Evolutionary conservation across 176 grass and related monocot genomes (phyloP).

Genomic region (Coix lacrymajobi): DNA sequence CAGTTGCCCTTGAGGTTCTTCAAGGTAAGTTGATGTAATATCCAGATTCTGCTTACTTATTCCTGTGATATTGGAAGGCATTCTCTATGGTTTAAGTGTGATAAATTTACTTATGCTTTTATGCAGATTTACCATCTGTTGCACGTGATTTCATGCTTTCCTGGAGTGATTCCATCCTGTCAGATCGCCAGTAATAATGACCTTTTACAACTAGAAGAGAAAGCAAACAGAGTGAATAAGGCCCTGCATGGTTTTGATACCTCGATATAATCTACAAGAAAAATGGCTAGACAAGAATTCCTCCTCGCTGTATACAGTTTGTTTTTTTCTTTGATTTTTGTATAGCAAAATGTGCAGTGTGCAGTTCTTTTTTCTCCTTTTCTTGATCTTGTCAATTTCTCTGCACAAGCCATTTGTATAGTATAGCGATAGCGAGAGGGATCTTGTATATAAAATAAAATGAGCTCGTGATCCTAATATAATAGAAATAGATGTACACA

Average conservation of each 20-base stretch:
- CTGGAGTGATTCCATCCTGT: conserved; percentile 84
- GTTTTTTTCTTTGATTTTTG: neutral
- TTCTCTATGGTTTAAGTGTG: neutral
- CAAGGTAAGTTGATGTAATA: conserved; percentile 47
- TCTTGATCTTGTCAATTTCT: neutral
- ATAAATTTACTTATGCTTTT: neutral
- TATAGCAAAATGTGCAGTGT: conserved; percentile 13
- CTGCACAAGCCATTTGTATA: conserved; percentile 14
- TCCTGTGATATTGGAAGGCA: neutral
- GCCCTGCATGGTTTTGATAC: neutral
- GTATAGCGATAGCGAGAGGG: neutral
- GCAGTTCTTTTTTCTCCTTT: neutral
- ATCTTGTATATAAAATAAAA: conserved; percentile 37
- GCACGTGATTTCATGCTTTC: conserved; percentile 87
- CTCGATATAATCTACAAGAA: neutral
- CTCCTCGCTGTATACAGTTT: neutral
- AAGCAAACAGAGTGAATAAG: neutral
- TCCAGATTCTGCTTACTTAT: neutral
- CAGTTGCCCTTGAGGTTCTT: conserved; percentile 80
- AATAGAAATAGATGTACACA: neutral
- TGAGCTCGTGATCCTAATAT: conserved; percentile 14
- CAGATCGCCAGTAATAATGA: conserved; percentile 56
- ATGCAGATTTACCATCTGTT: conserved; percentile 76
- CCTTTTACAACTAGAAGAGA: conserved; percentile 8
- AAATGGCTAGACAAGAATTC: conserved; percentile 24